Conservation (phyloP, 2,329 filamentous ascomycete genomes). For the Moelleriella libera region DNA sequence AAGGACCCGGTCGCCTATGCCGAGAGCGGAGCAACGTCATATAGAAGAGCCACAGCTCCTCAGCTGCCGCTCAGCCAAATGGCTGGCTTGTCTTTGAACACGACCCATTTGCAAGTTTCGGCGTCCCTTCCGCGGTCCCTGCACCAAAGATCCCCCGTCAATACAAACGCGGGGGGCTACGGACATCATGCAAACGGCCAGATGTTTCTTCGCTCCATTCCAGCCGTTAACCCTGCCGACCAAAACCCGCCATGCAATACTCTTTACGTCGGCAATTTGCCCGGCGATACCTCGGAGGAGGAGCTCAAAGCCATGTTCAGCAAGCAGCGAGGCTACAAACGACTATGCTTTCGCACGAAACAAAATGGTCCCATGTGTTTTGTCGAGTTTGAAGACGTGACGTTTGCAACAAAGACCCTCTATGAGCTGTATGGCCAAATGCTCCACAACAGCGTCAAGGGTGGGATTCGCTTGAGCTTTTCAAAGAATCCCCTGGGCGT, state of each 20-base stretch:
- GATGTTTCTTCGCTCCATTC: constrained; percentile 51
- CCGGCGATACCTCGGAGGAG: constrained; percentile 83
- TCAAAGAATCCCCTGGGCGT: constrained; percentile 96
- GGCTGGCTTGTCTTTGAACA: constrained; percentile 56
- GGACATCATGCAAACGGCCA: constrained; percentile 24
- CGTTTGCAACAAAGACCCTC: constrained; percentile 81
- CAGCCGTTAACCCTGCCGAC: constrained; percentile 84
- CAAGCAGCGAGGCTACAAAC: constrained; percentile 87
- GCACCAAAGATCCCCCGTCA: constrained; percentile 40
- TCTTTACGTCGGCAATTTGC: constrained; percentile 92
- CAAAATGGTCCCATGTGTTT: constrained; percentile 97
- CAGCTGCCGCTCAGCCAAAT: constrained; percentile 58
- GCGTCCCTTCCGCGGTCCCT: constrained; percentile 37
- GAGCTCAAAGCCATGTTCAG: constrained; percentile 90
- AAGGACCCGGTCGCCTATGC: constrained; percentile 61
- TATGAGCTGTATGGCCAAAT: constrained; percentile 78
- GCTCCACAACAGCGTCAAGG: constrained; percentile 84
- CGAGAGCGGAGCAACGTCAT: constrained; percentile 33
- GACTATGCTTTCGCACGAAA: constrained; percentile 89
- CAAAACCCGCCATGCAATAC: constrained; percentile 98
- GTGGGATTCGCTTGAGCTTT: constrained; percentile 88
- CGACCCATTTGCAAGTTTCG: constrained; percentile 33
- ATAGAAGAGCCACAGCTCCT: constrained; percentile 57
- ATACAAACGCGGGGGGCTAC: constrained; percentile 14
- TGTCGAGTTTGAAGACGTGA: constrained; percentile 91